phyloP scores from a whole-genome alignment of 2,329 filamentous ascomycete genomes.

The Eurotiales sp. region DNA sequence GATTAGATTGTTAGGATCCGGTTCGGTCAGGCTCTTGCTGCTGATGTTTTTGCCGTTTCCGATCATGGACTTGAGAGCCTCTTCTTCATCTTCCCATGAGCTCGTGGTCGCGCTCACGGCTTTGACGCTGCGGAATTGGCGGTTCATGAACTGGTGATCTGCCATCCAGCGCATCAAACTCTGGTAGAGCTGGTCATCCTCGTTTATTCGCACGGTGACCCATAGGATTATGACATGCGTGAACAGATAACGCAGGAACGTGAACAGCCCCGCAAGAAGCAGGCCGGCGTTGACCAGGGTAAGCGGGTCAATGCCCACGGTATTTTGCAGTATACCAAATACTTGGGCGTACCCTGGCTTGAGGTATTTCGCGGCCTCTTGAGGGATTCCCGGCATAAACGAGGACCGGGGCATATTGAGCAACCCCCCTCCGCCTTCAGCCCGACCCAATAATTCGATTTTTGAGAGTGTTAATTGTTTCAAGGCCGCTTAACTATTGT shows the following conservation, averaged over 20 bases:
- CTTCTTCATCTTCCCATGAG: slow-evolving; percentile 50
- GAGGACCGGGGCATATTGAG: too few species aligned
- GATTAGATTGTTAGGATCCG: slow-evolving; percentile 15
- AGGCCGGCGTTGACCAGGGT: slow-evolving; percentile 14
- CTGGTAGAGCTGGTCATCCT: slow-evolving; percentile 55
- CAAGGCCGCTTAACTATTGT: neutral
- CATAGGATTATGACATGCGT: slow-evolving; percentile 16
- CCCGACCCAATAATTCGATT: too few species aligned
- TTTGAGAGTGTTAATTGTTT: too few species aligned
- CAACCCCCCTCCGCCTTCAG: too few species aligned
- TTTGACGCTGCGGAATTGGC: slow-evolving; percentile 49
- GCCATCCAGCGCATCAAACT: slow-evolving; percentile 60
- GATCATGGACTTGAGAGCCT: slow-evolving; percentile 24
- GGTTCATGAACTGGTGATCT: slow-evolving; percentile 49
- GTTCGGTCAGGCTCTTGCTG: slow-evolving; percentile 5
- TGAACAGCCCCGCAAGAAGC: slow-evolving; percentile 15
- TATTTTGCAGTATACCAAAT: slow-evolving; percentile 6
- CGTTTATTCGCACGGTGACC: slow-evolving; percentile 46
- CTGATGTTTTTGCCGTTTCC: neutral
- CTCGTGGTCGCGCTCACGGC: slow-evolving; percentile 55
- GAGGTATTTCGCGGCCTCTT: slow-evolving; percentile 11
- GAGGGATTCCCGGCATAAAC: slow-evolving; percentile 8
- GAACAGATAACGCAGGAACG: slow-evolving; percentile 10
- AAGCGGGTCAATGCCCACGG: slow-evolving; percentile 14
- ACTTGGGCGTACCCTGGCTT: slow-evolving; percentile 12